phyloP scores from a whole-genome alignment of 441 rosid genomes.

The Adansonia madagascariensis region DNA sequence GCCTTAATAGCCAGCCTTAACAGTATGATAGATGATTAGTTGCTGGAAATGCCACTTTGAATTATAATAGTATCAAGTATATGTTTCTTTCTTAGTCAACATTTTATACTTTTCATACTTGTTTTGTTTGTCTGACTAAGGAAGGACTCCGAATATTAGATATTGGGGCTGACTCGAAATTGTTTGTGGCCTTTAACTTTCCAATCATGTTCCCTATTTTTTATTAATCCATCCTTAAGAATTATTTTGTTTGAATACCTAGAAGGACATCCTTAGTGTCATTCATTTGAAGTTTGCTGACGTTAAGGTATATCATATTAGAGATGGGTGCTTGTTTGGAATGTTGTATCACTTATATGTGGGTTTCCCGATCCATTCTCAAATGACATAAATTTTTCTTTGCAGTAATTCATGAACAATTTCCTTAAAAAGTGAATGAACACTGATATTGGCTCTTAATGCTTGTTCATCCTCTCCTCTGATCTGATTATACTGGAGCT shows the following conservation, averaged over 20 bases:
- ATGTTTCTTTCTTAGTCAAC: neutral
- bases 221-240: neutral
- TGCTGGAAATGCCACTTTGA: neutral
- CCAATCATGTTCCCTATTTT: neutral
- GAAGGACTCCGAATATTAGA: neutral
- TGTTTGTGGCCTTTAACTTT: neutral
- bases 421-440: neutral
- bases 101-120: neutral
- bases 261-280: neutral
- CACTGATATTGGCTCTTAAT: neutral
- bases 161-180: neutral
- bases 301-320: neutral
- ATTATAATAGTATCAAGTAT: neutral
- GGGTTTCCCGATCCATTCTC: neutral
- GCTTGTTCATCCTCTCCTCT: neutral
- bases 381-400: neutral
- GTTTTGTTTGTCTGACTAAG: neutral
- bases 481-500: conserved; percentile 10
- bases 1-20: neutral
- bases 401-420: neutral
- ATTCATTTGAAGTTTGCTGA: neutral
- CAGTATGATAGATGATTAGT: neutral
- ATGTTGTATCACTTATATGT: neutral
- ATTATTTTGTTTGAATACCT: conserved; percentile 1
- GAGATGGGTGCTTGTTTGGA: neutral